Conservation (phyloP, 2,329 filamentous ascomycete species). For the Grosmannia huntii region DNA sequence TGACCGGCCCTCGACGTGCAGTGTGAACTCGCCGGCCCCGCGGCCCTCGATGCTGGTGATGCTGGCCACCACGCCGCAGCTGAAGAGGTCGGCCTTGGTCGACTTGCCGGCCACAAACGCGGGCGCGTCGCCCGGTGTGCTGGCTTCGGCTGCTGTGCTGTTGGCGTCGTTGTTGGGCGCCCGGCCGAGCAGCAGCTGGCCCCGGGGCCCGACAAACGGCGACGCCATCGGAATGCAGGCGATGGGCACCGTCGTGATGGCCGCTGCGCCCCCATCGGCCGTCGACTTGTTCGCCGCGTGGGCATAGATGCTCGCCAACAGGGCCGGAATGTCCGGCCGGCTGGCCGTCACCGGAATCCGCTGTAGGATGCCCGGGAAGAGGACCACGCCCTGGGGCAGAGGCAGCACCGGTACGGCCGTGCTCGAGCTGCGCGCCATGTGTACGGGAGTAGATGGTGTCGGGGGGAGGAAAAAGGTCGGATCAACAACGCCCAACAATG, state of each 20-base stretch:
- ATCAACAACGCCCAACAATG: no score
- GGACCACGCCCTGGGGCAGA: constrained; percentile 64
- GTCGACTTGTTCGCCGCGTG: constrained; percentile 36
- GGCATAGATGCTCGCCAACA: constrained; percentile 76
- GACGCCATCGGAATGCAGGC: constrained; percentile 80
- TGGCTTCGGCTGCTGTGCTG: constrained; percentile 17
- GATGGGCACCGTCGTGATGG: constrained; percentile 58
- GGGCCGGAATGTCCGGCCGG: constrained; percentile 76
- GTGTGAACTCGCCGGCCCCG: constrained; percentile 60
- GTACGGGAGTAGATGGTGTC: background rate
- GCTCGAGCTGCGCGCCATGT: constrained; percentile 24
- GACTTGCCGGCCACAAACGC: constrained; percentile 46
- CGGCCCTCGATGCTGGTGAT: constrained; percentile 67
- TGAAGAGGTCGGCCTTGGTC: constrained; percentile 62
- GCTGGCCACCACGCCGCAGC: constrained; percentile 69
- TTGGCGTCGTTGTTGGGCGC: constrained; percentile 29
- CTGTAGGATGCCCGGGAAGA: constrained; percentile 75
- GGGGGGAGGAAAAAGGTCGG: no score
- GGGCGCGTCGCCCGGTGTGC: constrained; percentile 27
- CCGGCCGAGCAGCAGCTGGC: constrained; percentile 61
- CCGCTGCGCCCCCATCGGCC: constrained; percentile 46
- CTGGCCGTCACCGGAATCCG: constrained; percentile 68
- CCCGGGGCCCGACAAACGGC: constrained; percentile 58
- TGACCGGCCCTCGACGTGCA: constrained; percentile 76
- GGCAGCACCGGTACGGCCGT: constrained; percentile 63